phyloP scores from a whole-genome alignment of 768 basidiomycete genomes.

The Erythrobasidium yunnanense region DNA sequence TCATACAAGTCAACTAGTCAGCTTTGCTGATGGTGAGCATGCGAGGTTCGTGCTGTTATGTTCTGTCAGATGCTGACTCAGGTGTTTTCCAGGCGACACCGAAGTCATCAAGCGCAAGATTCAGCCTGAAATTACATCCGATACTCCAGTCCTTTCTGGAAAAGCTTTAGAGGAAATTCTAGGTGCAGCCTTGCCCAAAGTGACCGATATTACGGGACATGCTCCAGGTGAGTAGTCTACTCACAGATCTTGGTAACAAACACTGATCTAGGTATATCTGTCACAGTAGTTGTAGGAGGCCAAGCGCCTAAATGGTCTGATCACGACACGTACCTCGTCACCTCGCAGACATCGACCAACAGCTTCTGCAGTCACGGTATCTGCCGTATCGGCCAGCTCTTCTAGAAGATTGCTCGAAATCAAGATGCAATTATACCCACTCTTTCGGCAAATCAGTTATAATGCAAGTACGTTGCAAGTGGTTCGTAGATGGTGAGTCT shows the following conservation, averaged over 20 bases:
- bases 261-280: not conserved
- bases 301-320: slow-evolving; percentile 8
- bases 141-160: not conserved
- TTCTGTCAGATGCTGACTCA: not conserved
- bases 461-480: not conserved
- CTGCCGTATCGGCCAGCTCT: slow-evolving; percentile 17
- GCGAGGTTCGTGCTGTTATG: not conserved
- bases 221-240: slow-evolving; percentile 5
- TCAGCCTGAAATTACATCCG: not conserved
- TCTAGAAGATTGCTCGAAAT: not conserved
- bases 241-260: not conserved
- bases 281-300: slow-evolving; percentile 18
- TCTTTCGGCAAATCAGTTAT: not conserved
- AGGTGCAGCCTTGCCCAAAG: not conserved
- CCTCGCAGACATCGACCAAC: slow-evolving; percentile 4
- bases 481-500: no score
- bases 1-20: not conserved
- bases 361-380: slow-evolving; percentile 11
- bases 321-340: slow-evolving; percentile 23
- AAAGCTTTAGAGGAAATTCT: not conserved
- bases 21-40: slow-evolving; percentile 22
- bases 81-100: slow-evolving; percentile 11
- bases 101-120: slow-evolving; percentile 7
- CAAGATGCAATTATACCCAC: not conserved
- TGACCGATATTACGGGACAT: slow-evolving; percentile 16